Percentiles rank a stretch among this genome's conserved stretches.
These are phyloP conservation scores for Wickerhamomyces tratensis DNA, from an alignment of 805 yeast species.

Conservation along the genomic window DNA sequence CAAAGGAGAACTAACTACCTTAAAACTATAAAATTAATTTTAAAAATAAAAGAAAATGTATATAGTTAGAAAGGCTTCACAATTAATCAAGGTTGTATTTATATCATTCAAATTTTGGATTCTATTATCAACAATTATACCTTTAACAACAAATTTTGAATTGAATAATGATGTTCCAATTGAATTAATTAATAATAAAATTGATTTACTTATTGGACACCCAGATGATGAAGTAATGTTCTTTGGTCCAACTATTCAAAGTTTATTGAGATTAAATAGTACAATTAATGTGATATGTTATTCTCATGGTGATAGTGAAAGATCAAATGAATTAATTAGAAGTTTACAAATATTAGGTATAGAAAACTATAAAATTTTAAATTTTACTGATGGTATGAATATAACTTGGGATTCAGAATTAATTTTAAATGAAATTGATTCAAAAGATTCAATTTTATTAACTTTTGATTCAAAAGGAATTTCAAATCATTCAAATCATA, in stretches of 20 bases:
- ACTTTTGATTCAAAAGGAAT: slow-evolving; percentile 83
- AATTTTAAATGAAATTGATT: slow-evolving; percentile 29
- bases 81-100: background rate
- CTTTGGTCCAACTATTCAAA: slow-evolving; percentile 70
- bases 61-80: background rate
- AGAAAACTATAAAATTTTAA: slow-evolving; percentile 29
- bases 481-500: slow-evolving; percentile 84
- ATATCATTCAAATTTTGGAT: background rate
- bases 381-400: slow-evolving; percentile 62
- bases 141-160: background rate
- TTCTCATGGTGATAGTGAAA: slow-evolving; percentile 67
- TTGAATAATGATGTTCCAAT: background rate
- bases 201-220: slow-evolving; percentile 70
- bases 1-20: too few relatives aligned
- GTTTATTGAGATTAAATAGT: slow-evolving; percentile 40
- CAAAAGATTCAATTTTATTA: slow-evolving; percentile 33
- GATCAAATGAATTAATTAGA: slow-evolving; percentile 48
- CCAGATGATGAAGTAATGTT: slow-evolving; percentile 99
- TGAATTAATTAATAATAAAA: slow-evolving; percentile 4
- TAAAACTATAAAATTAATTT: too few relatives aligned
- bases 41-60: background rate
- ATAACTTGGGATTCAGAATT: slow-evolving; percentile 47
- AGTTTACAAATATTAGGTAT: slow-evolving; percentile 51
- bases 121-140: background rate
- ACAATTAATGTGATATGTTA: slow-evolving; percentile 54